Evolutionary conservation across 1,284 basidiomycete species (phyloP).

Genomic region (Entoloma clypeatum): DNA sequence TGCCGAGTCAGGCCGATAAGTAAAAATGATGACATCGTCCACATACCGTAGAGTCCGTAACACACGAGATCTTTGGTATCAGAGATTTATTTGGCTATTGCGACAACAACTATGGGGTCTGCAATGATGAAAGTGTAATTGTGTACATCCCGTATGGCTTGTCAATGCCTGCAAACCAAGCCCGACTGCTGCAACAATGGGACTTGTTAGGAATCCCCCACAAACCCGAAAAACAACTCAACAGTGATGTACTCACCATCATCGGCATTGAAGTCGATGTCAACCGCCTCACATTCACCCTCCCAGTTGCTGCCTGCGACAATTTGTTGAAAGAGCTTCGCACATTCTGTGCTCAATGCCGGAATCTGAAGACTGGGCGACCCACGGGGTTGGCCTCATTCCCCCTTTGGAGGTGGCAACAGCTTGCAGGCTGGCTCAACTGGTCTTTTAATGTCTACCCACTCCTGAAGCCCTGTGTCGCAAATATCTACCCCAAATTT

Average conservation of each 20-base stretch:
- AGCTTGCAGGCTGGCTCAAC: slow-evolving; percentile 29
- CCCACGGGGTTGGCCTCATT: not conserved
- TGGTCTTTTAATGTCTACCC: slow-evolving; percentile 32
- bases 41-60: no score
- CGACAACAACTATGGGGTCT: slow-evolving; percentile 33
- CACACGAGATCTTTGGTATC: no score
- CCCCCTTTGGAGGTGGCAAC: slow-evolving; percentile 19
- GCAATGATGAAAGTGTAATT: slow-evolving; percentile 13
- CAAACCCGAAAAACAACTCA: slow-evolving; percentile 35
- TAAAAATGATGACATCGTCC: no score
- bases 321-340: not conserved
- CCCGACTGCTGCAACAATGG: slow-evolving; percentile 32
- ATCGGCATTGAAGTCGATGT: slow-evolving; percentile 15
- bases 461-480: slow-evolving; percentile 25
- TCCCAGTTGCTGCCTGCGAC: not conserved
- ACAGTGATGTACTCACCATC: slow-evolving; percentile 22
- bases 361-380: no score
- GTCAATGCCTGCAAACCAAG: slow-evolving; percentile 29
- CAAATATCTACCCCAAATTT: not conserved
- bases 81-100: slow-evolving; percentile 29
- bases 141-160: slow-evolving; percentile 29
- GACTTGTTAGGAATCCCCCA: slow-evolving; percentile 39
- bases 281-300: slow-evolving; percentile 6
- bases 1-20: no score
- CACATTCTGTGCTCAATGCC: not conserved